phyloP scores from a whole-genome alignment of 495 filamentous ascomycete species.

The Penicillium pancosmium region DNA sequence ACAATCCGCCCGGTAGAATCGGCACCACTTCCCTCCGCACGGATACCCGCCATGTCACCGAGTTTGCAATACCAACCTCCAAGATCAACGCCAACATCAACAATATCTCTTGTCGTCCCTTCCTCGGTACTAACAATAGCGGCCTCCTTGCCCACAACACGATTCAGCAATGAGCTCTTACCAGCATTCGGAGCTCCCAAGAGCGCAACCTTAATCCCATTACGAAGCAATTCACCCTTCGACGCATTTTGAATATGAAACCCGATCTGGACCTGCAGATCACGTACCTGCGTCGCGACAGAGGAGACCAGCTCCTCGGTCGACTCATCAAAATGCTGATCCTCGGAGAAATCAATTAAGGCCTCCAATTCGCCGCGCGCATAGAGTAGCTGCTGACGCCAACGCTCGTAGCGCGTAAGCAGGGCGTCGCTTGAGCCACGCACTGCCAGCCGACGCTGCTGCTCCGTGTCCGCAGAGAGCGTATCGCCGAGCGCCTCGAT shows the following conservation, averaged over 20 bases:
- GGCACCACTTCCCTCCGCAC: slow-evolving; percentile 40
- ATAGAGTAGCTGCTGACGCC: slow-evolving; percentile 75
- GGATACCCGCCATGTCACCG: slow-evolving; percentile 89
- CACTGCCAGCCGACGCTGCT: slow-evolving; percentile 85
- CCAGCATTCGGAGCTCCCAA: slow-evolving; percentile 93
- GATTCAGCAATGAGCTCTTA: slow-evolving; percentile 92
- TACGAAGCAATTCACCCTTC: slow-evolving; percentile 81
- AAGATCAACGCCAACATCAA: slow-evolving; percentile 90
- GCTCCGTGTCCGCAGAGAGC: slow-evolving; percentile 86
- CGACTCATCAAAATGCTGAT: slow-evolving; percentile 94
- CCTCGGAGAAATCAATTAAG: slow-evolving; percentile 94
- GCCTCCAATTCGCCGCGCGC: slow-evolving; percentile 93
- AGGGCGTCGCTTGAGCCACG: slow-evolving; percentile 71
- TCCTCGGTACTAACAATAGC: slow-evolving; percentile 91
- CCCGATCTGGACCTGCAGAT: slow-evolving; percentile 61
- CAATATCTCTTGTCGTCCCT: slow-evolving; percentile 90
- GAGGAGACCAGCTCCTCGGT: slow-evolving; percentile 68
- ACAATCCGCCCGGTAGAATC: slow-evolving; percentile 16
- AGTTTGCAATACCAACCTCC: slow-evolving; percentile 85
- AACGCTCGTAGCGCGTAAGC: slow-evolving; percentile 79
- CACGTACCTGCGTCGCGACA: slow-evolving; percentile 63
- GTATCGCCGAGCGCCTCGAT: slow-evolving; percentile 89
- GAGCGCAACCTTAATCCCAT: slow-evolving; percentile 82
- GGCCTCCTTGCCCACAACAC: slow-evolving; percentile 88
- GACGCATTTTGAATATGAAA: slow-evolving; percentile 75